A percentile compares a stretch with the other conserved stretches of the same genome.
Evolutionary conservation across 345 rosid species (phyloP).

Genomic region (Boechera retrofracta): DNA sequence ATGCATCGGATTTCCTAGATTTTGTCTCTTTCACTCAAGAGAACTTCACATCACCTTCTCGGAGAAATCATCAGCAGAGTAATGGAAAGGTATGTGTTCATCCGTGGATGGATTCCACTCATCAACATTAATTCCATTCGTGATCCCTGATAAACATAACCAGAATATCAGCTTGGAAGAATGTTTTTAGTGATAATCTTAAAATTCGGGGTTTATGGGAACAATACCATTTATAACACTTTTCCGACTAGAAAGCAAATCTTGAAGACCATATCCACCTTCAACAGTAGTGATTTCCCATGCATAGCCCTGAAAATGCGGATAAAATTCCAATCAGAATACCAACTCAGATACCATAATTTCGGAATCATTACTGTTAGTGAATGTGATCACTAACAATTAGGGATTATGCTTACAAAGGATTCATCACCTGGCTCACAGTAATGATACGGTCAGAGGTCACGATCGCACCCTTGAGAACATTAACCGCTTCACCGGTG

Average conservation of each 20-base stretch:
- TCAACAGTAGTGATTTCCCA: constrained; percentile 97
- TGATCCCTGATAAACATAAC: constrained; percentile 60
- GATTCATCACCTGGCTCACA: constrained; percentile 82
- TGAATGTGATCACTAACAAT: constrained; percentile 6
- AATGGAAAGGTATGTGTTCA: constrained; percentile 65
- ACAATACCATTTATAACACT: constrained; percentile 74
- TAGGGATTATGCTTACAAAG: neutral
- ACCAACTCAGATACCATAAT: neutral
- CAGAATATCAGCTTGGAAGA: constrained; percentile 1
- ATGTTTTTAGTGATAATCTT: too few species aligned
- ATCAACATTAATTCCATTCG: constrained; percentile 77
- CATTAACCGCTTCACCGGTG: constrained; percentile 94
- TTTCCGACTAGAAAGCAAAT: constrained; percentile 70
- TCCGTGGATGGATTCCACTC: constrained; percentile 93
- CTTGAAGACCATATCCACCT: constrained; percentile 93
- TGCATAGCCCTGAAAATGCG: constrained; percentile 75
- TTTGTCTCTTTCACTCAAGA: neutral
- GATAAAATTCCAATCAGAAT: neutral
- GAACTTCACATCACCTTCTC: constrained; percentile 63
- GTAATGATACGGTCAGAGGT: constrained; percentile 90
- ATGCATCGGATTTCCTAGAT: neutral
- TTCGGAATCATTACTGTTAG: neutral
- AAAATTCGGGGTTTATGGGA: neutral
- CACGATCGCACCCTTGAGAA: constrained; percentile 95
- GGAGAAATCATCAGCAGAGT: constrained; percentile 69